These are phyloP conservation scores for Neurospora sp. DNA, from an alignment of 495 filamentous ascomycete genomes.

Conservation along the genomic window DNA sequence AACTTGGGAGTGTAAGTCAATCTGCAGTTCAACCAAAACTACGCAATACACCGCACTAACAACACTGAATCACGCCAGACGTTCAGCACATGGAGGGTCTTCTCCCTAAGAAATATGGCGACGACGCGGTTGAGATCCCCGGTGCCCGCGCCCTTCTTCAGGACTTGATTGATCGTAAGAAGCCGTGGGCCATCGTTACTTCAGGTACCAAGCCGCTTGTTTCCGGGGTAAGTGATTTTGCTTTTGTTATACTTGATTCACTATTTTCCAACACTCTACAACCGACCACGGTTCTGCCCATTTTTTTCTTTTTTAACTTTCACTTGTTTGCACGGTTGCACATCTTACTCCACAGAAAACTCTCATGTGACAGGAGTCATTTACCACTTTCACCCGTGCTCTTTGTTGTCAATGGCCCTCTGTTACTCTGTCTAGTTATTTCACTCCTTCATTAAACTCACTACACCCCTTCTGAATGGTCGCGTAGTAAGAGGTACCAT, in stretches of 20 bases:
- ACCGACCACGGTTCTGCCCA: background rate
- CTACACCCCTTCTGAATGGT: no score
- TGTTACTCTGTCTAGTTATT: background rate
- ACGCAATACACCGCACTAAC: background rate
- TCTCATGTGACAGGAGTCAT: background rate
- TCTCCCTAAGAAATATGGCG: conserved; percentile 65
- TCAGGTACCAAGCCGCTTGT: conserved; percentile 76
- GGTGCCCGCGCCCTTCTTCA: conserved; percentile 43
- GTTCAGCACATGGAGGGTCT: conserved; percentile 66
- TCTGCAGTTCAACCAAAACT: background rate
- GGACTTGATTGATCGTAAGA: conserved; percentile 31
- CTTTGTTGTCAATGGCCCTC: background rate
- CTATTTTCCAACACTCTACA: background rate
- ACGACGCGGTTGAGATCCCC: conserved; percentile 73
- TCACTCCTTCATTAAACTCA: no score
- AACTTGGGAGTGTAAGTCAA: conserved; percentile 76
- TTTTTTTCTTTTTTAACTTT: background rate
- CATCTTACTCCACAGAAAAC: no score
- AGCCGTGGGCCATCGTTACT: conserved; percentile 87
- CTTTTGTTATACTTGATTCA: background rate
- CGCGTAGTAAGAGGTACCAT: background rate
- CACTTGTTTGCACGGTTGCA: no score
- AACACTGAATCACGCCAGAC: conserved; percentile 41
- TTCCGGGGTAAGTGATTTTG: conserved; percentile 36
- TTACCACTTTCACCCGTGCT: background rate